Evolutionary conservation across 2,329 filamentous ascomycete genomes (phyloP), one percentile per base, ranked within the genome.

Genomic region (Alternaria viburni): DNA sequence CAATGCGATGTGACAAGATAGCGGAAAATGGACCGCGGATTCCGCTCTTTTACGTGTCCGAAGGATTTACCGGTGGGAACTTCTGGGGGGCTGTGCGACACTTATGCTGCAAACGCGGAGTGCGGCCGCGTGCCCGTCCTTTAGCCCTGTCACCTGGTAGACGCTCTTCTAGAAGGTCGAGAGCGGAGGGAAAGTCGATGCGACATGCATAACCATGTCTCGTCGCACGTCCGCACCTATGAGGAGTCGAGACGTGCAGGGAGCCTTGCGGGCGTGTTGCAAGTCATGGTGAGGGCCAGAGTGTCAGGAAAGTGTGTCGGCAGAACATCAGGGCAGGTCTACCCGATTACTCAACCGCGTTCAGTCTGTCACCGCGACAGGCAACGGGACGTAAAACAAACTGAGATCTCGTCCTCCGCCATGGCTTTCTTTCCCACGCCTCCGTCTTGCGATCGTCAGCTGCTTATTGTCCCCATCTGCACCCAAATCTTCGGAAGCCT

Each of bases 371-470:
- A 71, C 54, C 26, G 62, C 61, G 62, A 67, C 61, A 60, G 59
- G 64, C 65, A 67, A 69, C 74, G 71, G 71, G 62, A 57, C 68
- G 69, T 76, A 77, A 79, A 79, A 77, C 76, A 79, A 71, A 69
- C 69, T 71, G 68, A 72, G 67, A 74, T 76, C 71, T 76, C 74
- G 74, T 66, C 74, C 67, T 73, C 75, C 75, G 75, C 71, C 56
- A 66, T 68, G 61, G 64, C 69, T 63, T 68, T 60, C 69, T 65
- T 68, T 65, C 62, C 64, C 62, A 55, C 57, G 64, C 64, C 57
- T 60, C 44, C 66, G 61, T 69, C 66, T 68, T 62, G 58, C 65
- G 68, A 66, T 67, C 56, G 62, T 68, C 68, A 64, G 57, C 64
- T 61, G 62, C 61, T 68, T 65, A 60, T 62, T 68, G 64, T 64